A percentile compares a stretch with the other conserved stretches of the same genome.
These are phyloP conservation scores for Scenedesmus sp. DNA, from an alignment of 163 green algal species.

Conservation along the genomic window DNA sequence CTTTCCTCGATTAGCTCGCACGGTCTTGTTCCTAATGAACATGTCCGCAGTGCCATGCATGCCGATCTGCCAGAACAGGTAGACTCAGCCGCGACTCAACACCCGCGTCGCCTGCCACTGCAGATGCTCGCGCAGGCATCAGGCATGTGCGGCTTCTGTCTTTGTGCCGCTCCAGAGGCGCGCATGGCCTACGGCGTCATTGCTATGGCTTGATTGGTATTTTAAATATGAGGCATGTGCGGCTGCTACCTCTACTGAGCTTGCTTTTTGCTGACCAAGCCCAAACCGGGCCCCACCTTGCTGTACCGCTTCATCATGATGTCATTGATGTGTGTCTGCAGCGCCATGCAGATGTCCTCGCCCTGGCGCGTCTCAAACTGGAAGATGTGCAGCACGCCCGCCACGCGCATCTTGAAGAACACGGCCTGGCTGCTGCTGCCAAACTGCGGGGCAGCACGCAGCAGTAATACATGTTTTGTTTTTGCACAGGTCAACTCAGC, in stretches of 20 bases:
- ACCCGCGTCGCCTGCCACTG: neutral
- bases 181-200: neutral
- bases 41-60: neutral
- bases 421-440: conserved; percentile 88
- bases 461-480: neutral
- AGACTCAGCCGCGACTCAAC: neutral
- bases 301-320: conserved; percentile 96
- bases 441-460: conserved; percentile 75
- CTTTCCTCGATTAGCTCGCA: neutral
- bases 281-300: conserved; percentile 55
- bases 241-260: too few relatives aligned
- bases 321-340: conserved; percentile 99
- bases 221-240: too few relatives aligned
- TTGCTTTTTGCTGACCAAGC: too few relatives aligned
- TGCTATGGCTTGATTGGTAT: too few relatives aligned
- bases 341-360: conserved; percentile 98
- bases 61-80: neutral
- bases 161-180: neutral
- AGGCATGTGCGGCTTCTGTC: too few relatives aligned
- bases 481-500: too few relatives aligned
- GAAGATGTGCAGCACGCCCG: conserved; percentile 98
- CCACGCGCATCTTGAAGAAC: conserved; percentile 99
- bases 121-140: neutral
- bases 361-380: conserved; percentile 96
- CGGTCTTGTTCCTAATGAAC: too few relatives aligned